Evolutionary conservation across 768 basidiomycete species (phyloP).

Genomic region (Tulasnella sp.): DNA sequence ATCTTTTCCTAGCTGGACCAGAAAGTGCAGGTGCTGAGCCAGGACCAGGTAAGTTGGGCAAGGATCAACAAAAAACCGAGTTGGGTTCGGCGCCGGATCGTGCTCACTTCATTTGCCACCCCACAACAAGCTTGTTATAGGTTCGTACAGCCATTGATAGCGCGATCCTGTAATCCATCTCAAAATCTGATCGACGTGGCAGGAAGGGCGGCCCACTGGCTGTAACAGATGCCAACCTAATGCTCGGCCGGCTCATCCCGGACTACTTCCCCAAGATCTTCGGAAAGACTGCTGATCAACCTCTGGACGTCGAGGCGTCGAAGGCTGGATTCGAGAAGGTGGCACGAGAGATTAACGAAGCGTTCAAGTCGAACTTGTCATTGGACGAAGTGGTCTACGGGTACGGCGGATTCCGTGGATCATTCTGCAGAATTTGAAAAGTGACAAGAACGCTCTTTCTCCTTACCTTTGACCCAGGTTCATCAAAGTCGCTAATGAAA

Average conservation of each 20-base stretch:
- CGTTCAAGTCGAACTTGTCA: slow-evolving; percentile 54
- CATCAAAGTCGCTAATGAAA: slow-evolving; percentile 95
- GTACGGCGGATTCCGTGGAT: slow-evolving; percentile 47
- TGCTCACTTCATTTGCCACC: not conserved
- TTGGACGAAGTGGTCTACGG: slow-evolving; percentile 90
- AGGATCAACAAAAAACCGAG: not conserved
- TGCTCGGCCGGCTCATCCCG: slow-evolving; percentile 85
- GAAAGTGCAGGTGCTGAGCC: slow-evolving; percentile 94
- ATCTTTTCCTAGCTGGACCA: slow-evolving; percentile 88
- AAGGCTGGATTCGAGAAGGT: slow-evolving; percentile 67
- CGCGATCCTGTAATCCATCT: not conserved
- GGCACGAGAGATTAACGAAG: slow-evolving; percentile 68
- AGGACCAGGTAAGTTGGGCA: slow-evolving; percentile 60
- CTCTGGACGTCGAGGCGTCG: slow-evolving; percentile 76
- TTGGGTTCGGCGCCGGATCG: not conserved
- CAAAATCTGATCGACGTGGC: slow-evolving; percentile 11
- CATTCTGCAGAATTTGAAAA: not conserved
- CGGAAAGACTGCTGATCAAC: slow-evolving; percentile 83
- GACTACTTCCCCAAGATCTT: slow-evolving; percentile 96
- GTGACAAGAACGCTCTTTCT: too few relatives aligned
- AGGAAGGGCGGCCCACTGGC: slow-evolving; percentile 92
- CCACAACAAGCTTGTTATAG: slow-evolving; percentile 68
- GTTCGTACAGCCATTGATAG: slow-evolving; percentile 49
- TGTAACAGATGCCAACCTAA: slow-evolving; percentile 89
- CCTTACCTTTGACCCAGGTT: slow-evolving; percentile 59